phyloP scores from a whole-genome alignment of 1,139 yeast species.

The Pneumocystis jirovecii region DNA sequence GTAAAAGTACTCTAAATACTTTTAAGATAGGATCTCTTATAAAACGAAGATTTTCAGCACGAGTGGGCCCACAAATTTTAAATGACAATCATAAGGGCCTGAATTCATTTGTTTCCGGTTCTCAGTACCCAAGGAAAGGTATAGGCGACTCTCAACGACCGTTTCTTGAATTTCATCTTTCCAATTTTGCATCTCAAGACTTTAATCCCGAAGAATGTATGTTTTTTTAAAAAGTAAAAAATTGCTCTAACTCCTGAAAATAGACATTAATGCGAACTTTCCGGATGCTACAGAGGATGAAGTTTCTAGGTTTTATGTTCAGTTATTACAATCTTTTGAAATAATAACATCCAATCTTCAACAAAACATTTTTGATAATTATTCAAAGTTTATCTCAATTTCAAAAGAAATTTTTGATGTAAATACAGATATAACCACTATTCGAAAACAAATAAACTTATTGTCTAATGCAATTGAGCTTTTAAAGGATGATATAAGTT shows the following conservation, averaged over 20 bases:
- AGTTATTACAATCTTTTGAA: conserved; percentile 7
- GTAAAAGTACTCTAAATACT: neutral
- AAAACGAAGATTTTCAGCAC: neutral
- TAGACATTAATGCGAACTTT: conserved; percentile 7
- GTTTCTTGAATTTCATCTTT: neutral
- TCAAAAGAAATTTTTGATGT: conserved; percentile 11
- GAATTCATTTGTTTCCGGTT: neutral
- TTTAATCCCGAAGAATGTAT: conserved; percentile 9
- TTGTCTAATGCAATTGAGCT: conserved; percentile 6
- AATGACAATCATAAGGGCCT: neutral
- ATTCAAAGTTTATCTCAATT: conserved; percentile 12
- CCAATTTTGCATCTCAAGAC: conserved; percentile 8
- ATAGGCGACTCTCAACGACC: neutral
- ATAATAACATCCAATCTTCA: conserved; percentile 10
- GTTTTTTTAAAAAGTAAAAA: neutral
- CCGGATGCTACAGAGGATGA: conserved; percentile 12
- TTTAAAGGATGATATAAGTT: conserved; percentile 7
- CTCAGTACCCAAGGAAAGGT: neutral
- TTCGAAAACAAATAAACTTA: conserved; percentile 8
- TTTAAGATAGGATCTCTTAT: neutral
- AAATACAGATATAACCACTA: conserved; percentile 10
- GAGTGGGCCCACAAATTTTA: neutral
- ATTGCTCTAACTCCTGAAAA: neutral
- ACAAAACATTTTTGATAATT: conserved; percentile 12
- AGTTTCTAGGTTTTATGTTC: conserved; percentile 8